Evolutionary conservation across 2,329 filamentous ascomycete genomes (phyloP), one percentile per base, ranked within the genome.

Genomic region (Chaetothyriales sp.): DNA sequence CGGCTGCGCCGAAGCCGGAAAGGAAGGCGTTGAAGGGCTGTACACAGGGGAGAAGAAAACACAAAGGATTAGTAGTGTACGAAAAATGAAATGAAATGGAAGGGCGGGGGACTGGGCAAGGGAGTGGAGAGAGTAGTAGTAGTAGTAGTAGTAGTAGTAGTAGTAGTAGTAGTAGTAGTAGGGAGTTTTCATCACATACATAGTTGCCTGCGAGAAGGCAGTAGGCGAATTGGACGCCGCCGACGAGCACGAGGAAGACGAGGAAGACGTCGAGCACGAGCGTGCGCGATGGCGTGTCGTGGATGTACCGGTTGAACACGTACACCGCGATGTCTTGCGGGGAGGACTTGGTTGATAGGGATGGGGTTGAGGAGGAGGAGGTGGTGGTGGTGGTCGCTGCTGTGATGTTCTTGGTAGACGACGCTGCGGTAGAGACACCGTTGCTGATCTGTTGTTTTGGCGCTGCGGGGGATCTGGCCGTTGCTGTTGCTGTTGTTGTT

Each of bases 11-110:
- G 73, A 98, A 98, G 46, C 92, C 93, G 28, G 89, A 86, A 28
- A 98, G 80, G 73, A 98, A 98, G 57, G 93, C 92, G 68, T 98
- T 98, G 76, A 98, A 98, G 8, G 92, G 92, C 90, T 96, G 63
- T 46, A 47, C n/a, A 22, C 19, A 48, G 5, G 26, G 44, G 51
- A 32, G n/a, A n/a, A n/a, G n/a, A n/a, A n/a, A n/a, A n/a, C n/a
- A n/a, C n/a, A n/a, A n/a, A n/a, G n/a, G n/a, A n/a, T n/a, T n/a
- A n/a, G n/a, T n/a, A n/a, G n/a, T n/a, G n/a, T n/a, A n/a, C n/a
- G n/a, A n/a, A n/a, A n/a, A n/a, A n/a, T n/a, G n/a, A n/a, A n/a
- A n/a, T n/a, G n/a, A 50, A 49, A 19, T 20, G 44, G 42, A 10
- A 46, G 18, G 47, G 28, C 18, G n/a, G n/a, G n/a, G n/a, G n/a